These are phyloP conservation scores for Quercus lobata DNA, from an alignment of 331 rosid genomes.

Conservation along the genomic window DNA sequence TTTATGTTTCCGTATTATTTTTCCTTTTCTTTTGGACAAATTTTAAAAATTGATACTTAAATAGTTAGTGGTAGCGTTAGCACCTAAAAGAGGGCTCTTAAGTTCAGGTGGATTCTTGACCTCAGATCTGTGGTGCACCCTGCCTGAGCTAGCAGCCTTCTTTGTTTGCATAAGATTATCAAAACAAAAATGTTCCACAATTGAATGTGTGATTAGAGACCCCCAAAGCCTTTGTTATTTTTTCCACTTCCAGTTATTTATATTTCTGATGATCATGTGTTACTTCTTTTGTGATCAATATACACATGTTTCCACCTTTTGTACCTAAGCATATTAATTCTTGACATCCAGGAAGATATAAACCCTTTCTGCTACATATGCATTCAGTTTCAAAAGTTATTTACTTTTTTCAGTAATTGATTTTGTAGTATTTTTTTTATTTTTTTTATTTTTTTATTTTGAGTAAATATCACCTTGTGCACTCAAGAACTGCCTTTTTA, in stretches of 20 bases:
- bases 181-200: neutral
- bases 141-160: neutral
- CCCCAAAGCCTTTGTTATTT: neutral
- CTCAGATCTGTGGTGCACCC: neutral
- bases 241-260: neutral
- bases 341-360: neutral
- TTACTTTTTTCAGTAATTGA: neutral
- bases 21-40: neutral
- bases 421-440: neutral
- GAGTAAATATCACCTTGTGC: neutral
- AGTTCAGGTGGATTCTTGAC: neutral
- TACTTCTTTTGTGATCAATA: neutral
- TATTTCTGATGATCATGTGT: neutral
- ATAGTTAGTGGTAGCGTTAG: neutral
- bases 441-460: neutral
- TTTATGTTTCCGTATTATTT: neutral
- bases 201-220: neutral
- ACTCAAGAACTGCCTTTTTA: neutral
- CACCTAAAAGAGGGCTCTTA: neutral
- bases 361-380: neutral
- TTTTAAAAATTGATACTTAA: neutral
- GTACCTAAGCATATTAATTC: neutral
- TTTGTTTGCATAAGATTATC: neutral
- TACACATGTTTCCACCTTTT: neutral
- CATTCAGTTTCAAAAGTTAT: neutral